phyloP scores from a whole-genome alignment of 805 yeast genomes.

The Yamadazyma kitorensis region DNA sequence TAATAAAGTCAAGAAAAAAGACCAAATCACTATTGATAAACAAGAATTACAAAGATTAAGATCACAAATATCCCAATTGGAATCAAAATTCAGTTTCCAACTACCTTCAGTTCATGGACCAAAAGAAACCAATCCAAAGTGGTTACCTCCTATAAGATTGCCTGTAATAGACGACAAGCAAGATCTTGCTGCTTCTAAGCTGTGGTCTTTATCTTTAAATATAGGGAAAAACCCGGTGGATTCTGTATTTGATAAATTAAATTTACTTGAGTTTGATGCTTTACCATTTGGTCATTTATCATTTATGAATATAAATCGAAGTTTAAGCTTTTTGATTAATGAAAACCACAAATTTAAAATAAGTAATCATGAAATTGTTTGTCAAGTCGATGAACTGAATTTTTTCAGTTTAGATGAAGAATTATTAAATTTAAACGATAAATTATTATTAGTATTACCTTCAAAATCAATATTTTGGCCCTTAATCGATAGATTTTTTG shows the following conservation, averaged over 20 bases:
- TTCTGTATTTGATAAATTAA: not conserved
- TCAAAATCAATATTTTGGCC: conserved; percentile 32
- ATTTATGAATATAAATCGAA: too few relatives aligned
- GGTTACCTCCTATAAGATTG: not conserved
- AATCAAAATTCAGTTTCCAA: not conserved
- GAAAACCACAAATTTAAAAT: not conserved
- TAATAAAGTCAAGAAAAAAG: not conserved
- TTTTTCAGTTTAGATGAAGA: conserved; percentile 3
- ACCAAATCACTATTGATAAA: not conserved
- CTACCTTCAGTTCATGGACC: too few relatives aligned
- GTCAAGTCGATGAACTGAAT: not conserved
- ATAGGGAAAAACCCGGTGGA: conserved; percentile 1
- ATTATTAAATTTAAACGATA: conserved; percentile 1
- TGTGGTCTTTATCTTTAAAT: too few relatives aligned
- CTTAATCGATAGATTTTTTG: conserved; percentile 39
- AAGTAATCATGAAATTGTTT: not conserved
- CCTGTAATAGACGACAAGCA: too few relatives aligned
- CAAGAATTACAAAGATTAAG: not conserved
- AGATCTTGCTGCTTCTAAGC: too few relatives aligned
- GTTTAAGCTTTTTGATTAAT: not conserved
- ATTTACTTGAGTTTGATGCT: not conserved
- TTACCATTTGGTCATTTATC: not conserved
- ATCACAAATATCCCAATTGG: not conserved
- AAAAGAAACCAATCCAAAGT: too few relatives aligned
- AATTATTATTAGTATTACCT: conserved; percentile 25